Base-by-base conservation (phyloP, 345 rosid genomes). In the Jatropha curcas region DNA sequence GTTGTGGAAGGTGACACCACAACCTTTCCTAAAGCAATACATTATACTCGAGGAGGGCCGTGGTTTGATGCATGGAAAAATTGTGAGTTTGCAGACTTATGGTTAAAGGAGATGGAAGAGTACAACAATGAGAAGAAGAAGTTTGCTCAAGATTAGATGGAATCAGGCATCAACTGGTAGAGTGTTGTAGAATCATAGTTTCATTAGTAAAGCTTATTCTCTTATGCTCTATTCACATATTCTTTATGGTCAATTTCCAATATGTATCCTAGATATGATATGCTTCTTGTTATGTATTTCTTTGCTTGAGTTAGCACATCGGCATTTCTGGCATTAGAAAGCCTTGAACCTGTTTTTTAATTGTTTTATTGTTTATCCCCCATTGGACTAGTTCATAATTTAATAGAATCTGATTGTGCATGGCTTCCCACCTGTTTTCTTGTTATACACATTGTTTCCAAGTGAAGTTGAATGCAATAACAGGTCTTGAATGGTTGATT, bases 31-130 rank as follows among this genome's bases (percentile, higher is more conserved):
- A 95, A 89, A 60, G 99, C 97, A 0, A 78, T 95, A 53, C 99
- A 95, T 77, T 95, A 86, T 68, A 92, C 99, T 65, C 92, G 97
- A 0, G 99, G 98, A 55, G 99, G 99, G 10, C 99, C 98, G 0
- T 95, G 99, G 99, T 91, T 95, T 62, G 97, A 95, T 67, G 90
- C 92, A 46, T 92, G 98, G 98, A 95, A 88, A 79, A 78, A 89
- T 33, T 92, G 99, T 17, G 97, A 92, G 50, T 95, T 95, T 74
- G 98, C 98, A 0, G 96, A 92, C 80, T 84, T 92, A 16, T 95
- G 99, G 99, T 69, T 90, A 62, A 81, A 79, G 16, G 99, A 91
- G 81, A 83, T 84, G 89, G 87, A 87, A 55, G 94, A 92, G 67
- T 89, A 46, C 69, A 34, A 22, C 45, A 67, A 31, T 56, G 70